Percentiles rank a stretch among this genome's conserved stretches.
These are phyloP conservation scores for Phyllosticta citriasiana DNA, from an alignment of 2,329 filamentous ascomycete genomes.

Conservation along the genomic window DNA sequence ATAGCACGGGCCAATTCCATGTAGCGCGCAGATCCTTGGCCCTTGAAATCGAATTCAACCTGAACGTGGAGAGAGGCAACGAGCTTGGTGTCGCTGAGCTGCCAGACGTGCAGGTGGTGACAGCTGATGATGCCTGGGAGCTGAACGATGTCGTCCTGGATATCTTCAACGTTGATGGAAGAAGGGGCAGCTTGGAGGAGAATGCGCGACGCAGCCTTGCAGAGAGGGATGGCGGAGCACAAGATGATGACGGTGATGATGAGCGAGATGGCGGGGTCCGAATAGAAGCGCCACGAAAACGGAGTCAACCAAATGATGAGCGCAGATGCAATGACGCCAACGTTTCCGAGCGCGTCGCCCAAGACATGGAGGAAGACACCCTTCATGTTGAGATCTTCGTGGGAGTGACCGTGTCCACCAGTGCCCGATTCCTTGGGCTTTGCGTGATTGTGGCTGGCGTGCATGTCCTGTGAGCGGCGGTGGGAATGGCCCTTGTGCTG, in stretches of 20 bases:
- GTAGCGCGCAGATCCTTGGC: constrained; percentile 66
- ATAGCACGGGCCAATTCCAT: constrained; percentile 82
- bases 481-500: constrained; percentile 14
- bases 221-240: constrained; percentile 66
- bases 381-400: constrained; percentile 91
- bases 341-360: constrained; percentile 75
- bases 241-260: constrained; percentile 77
- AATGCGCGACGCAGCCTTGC: constrained; percentile 72
- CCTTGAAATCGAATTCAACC: constrained; percentile 80
- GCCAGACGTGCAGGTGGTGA: constrained; percentile 97
- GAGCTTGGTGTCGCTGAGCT: constrained; percentile 87
- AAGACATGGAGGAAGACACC: constrained; percentile 61
- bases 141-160: constrained; percentile 80
- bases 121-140: constrained; percentile 81
- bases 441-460: constrained; percentile 70
- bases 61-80: constrained; percentile 91
- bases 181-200: constrained; percentile 89
- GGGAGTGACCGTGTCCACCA: constrained; percentile 62
- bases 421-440: constrained; percentile 54
- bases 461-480: constrained; percentile 27
- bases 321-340: constrained; percentile 74
- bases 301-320: constrained; percentile 85
- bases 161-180: constrained; percentile 77
- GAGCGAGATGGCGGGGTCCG: constrained; percentile 84
- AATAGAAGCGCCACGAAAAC: constrained; percentile 73